Evolutionary conservation across 441 rosid species (phyloP).

Genomic region (Adansonia rubrostipa): DNA sequence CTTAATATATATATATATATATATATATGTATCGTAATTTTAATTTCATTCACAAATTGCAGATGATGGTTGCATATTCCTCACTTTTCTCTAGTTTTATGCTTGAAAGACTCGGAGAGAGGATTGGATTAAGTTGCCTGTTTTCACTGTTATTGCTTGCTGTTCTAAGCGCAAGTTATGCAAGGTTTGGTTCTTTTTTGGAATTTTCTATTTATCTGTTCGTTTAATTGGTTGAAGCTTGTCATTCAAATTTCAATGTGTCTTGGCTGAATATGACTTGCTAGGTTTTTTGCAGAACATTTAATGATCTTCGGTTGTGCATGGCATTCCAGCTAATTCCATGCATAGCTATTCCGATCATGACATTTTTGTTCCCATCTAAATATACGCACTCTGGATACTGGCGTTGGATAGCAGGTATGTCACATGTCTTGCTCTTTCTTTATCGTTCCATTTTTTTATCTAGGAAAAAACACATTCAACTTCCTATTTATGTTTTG

Average conservation of each 20-base stretch:
- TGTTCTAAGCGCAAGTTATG: conserved; percentile 57
- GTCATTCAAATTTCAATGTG: conserved; percentile 28
- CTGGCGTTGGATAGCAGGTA: conserved; percentile 88
- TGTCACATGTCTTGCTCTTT: neutral
- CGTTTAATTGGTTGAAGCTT: conserved; percentile 6
- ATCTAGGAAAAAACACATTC: neutral
- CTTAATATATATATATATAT: too few species aligned
- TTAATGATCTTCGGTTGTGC: conserved; percentile 90
- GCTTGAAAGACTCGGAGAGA: conserved; percentile 78
- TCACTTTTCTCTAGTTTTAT: conserved; percentile 82
- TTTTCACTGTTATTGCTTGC: conserved; percentile 55
- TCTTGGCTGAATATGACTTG: conserved; percentile 42
- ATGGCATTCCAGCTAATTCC: conserved; percentile 89
- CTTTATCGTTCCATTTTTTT: neutral
- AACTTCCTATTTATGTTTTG: neutral
- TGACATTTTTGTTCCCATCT: conserved; percentile 66
- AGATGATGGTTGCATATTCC: conserved; percentile 86
- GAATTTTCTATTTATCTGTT: neutral
- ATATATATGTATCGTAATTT: neutral
- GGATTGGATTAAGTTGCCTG: conserved; percentile 61
- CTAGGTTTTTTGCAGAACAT: conserved; percentile 78
- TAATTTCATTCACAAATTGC: conserved; percentile 44
- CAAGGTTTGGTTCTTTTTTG: conserved; percentile 56
- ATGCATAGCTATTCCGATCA: conserved; percentile 63
- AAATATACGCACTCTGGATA: conserved; percentile 75